phyloP scores from a whole-genome alignment of 73 alveolate species.

The Blepharisma japonicum region DNA sequence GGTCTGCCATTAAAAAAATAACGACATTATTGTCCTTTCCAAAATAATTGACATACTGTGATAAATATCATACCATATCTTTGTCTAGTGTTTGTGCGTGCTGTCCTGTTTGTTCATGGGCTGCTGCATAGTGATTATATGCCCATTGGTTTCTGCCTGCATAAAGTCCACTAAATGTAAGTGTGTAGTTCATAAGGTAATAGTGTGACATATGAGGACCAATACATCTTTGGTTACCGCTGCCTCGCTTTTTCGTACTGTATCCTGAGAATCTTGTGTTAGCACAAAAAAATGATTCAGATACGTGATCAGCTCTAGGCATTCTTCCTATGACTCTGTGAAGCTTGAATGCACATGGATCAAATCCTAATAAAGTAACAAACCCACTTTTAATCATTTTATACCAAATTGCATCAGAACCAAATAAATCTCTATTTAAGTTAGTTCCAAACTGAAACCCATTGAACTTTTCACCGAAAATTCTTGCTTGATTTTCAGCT shows the following conservation, averaged over 20 bases:
- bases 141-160: constrained; percentile 1
- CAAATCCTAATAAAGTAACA: neutral
- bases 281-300: neutral
- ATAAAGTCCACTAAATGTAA: neutral
- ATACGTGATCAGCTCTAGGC: neutral
- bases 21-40: neutral
- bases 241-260: neutral
- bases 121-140: neutral
- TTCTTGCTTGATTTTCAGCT: constrained; percentile 6
- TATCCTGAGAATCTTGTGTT: neutral
- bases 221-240: neutral
- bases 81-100: constrained; percentile 5
- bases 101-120: constrained; percentile 20
- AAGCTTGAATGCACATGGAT: neutral
- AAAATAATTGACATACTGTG: neutral
- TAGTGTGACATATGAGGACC: constrained; percentile 3
- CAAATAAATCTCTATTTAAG: neutral
- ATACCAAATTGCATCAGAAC: neutral
- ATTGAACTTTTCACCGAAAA: neutral
- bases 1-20: neutral
- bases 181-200: constrained; percentile 1
- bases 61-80: neutral
- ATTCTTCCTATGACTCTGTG: neutral
- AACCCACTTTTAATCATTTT: neutral
- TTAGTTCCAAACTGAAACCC: neutral